These are phyloP conservation scores for Pseudognaphalium luteoalbum DNA, from an alignment of 129 eudicot species.

Conservation along the genomic window DNA sequence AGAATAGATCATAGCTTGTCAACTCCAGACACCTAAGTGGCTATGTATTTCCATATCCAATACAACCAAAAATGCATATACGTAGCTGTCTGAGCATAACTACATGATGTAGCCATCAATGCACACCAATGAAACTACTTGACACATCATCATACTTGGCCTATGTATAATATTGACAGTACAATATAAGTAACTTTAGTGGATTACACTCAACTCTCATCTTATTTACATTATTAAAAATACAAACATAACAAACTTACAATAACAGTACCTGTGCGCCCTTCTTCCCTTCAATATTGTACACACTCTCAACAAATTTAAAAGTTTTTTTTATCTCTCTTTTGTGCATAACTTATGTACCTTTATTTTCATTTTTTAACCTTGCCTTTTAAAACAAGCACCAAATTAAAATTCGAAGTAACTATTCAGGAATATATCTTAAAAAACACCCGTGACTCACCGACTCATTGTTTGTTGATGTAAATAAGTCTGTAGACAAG, in stretches of 20 bases:
- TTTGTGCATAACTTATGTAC: conserved; percentile 10
- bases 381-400: conserved; percentile 2
- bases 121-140: neutral
- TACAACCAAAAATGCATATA: conserved; percentile 9
- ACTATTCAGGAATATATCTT: neutral
- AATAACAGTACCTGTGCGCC: conserved; percentile 7
- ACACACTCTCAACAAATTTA: neutral
- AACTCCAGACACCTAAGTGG: conserved; percentile 16
- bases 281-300: neutral
- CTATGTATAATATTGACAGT: neutral
- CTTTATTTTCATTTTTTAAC: neutral
- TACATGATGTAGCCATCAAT: conserved; percentile 3
- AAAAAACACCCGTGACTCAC: neutral
- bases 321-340: neutral
- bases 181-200: neutral
- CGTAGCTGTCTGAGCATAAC: conserved; percentile 30
- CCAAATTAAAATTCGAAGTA: neutral
- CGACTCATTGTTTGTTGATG: neutral
- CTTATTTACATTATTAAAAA: neutral
- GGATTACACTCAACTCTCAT: neutral
- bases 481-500: neutral
- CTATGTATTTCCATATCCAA: conserved; percentile 5
- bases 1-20: conserved; percentile 20
- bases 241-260: neutral
- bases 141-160: neutral